phyloP scores from a whole-genome alignment of 148 eudicot genomes.

The Cornus kousa region DNA sequence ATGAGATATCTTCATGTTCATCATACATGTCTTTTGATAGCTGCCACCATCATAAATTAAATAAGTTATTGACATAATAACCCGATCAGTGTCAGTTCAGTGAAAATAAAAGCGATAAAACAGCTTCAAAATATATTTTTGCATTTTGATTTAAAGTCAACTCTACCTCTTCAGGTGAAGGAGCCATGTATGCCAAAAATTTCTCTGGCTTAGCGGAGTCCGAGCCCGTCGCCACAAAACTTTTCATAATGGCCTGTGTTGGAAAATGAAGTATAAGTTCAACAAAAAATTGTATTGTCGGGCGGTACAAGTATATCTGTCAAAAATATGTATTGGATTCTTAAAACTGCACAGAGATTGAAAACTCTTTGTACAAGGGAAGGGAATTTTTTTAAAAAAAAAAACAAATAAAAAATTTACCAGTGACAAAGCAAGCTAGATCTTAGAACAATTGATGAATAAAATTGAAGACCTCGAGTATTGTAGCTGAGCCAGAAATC shows the following conservation, averaged over 20 bases:
- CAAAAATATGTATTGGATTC: background rate
- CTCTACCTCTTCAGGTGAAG: conserved; percentile 73
- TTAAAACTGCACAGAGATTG: background rate
- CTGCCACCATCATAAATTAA: conserved; percentile 44
- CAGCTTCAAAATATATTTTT: background rate
- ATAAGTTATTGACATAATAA: background rate
- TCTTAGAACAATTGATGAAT: no score
- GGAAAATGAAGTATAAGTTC: conserved; percentile 6
- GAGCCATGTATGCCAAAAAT: conserved; percentile 92
- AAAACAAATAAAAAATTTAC: no score
- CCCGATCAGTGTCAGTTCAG: background rate
- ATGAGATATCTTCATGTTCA: conserved; percentile 84
- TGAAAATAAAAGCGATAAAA: background rate
- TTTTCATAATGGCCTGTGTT: conserved; percentile 88
- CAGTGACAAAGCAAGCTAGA: background rate
- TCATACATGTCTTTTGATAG: conserved; percentile 81
- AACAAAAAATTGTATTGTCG: background rate
- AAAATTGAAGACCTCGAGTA: no score
- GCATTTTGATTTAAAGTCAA: background rate
- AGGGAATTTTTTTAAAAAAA: no score
- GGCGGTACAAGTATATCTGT: background rate
- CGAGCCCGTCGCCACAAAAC: conserved; percentile 58
- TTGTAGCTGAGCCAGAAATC: no score
- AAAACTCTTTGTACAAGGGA: background rate
- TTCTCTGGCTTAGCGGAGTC: conserved; percentile 68